phyloP scores from a whole-genome alignment of 1,139 yeast genomes.

The Geotrichum fermentans region DNA sequence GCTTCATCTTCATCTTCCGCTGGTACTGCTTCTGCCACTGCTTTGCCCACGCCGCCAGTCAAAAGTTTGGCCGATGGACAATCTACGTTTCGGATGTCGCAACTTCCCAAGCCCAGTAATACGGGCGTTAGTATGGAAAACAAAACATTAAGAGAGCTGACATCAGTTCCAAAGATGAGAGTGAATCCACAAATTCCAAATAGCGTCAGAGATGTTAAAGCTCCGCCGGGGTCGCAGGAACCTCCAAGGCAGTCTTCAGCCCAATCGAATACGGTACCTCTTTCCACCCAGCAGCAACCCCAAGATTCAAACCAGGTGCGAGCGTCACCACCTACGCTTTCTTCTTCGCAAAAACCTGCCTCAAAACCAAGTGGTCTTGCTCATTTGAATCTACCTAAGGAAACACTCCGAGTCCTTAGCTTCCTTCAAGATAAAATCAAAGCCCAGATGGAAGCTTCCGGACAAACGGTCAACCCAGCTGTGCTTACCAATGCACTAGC shows the following conservation, averaged over 20 bases:
- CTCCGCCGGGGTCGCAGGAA: too few species aligned
- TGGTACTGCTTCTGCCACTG: background rate
- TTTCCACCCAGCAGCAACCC: too few species aligned
- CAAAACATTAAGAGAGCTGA: conserved; percentile 9
- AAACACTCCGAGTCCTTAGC: conserved; percentile 36
- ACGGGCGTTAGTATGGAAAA: background rate
- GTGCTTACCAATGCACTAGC: conserved; percentile 89
- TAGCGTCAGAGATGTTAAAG: background rate
- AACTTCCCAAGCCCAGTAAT: background rate
- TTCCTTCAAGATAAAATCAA: conserved; percentile 37
- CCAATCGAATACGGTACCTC: too few species aligned
- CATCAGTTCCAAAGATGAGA: conserved; percentile 27
- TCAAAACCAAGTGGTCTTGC: conserved; percentile 14
- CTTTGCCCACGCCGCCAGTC: conserved; percentile 11
- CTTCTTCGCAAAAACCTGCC: background rate
- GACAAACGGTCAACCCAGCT: conserved; percentile 40
- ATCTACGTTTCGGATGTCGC: conserved; percentile 25
- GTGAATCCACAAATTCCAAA: conserved; percentile 23
- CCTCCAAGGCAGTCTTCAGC: too few species aligned
- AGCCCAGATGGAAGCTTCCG: conserved; percentile 34
- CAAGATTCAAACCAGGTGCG: too few species aligned
- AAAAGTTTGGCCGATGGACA: conserved; percentile 30
- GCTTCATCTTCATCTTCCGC: background rate
- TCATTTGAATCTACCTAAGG: conserved; percentile 31
- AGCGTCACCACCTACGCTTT: too few species aligned